Evolutionary conservation across 2,329 filamentous ascomycete species (phyloP).

Genomic region (Fusarium mexicanum): DNA sequence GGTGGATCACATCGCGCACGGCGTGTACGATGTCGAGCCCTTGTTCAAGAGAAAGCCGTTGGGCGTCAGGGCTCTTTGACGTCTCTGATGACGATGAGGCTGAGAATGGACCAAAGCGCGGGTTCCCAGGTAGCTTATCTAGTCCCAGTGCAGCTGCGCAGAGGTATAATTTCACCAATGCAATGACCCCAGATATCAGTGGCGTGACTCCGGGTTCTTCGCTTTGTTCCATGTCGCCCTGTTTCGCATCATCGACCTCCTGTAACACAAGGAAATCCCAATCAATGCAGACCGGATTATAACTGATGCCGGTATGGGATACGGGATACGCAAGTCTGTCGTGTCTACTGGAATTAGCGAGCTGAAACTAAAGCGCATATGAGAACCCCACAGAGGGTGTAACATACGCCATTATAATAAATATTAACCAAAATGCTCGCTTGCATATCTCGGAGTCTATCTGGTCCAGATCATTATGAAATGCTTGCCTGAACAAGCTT

Average conservation of each 20-base stretch:
- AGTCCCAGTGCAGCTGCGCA: neutral
- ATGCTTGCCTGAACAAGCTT: neutral
- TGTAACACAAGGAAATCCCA: neutral
- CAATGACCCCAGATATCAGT: neutral
- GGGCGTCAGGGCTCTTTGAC: accelerated
- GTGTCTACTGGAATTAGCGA: accelerated
- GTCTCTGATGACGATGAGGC: neutral
- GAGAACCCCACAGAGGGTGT: accelerated
- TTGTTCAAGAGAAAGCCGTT: neutral
- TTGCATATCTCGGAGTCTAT: neutral
- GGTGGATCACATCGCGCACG: neutral
- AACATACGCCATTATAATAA: neutral
- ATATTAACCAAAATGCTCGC: neutral
- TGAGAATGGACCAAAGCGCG: neutral
- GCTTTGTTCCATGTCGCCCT: neutral
- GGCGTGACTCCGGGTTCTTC: neutral
- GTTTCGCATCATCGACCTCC: neutral
- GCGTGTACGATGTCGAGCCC: neutral
- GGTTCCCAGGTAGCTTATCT: neutral
- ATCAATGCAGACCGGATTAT: neutral
- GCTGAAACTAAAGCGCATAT: neutral
- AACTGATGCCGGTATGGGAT: neutral
- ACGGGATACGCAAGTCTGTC: neutral
- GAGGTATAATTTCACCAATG: neutral
- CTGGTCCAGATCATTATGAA: neutral